Evolutionary conservation across 202 grass and related monocot genomes (phyloP).

Genomic region (Carex sylvatica): DNA sequence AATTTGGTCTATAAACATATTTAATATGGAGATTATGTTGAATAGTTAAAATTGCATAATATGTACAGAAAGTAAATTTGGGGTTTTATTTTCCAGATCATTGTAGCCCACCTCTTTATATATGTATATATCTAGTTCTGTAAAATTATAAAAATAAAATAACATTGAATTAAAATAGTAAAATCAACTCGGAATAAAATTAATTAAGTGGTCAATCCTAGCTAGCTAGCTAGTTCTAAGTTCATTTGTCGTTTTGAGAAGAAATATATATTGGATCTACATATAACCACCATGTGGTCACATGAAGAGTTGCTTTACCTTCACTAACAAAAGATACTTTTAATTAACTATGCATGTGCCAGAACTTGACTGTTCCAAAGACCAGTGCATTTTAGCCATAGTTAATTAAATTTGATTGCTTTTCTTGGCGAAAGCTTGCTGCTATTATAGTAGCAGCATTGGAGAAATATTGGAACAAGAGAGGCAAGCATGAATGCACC

Average conservation of each 20-base stretch:
- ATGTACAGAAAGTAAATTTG: no score
- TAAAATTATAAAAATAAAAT: not conserved
- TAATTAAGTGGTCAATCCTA: not conserved
- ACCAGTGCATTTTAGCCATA: not conserved
- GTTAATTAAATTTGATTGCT: not conserved
- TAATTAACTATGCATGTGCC: slow-evolving; percentile 26
- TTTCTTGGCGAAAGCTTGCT: not conserved
- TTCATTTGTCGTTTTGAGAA: slow-evolving; percentile 14
- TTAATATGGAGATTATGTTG: no score
- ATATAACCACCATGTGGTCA: slow-evolving; percentile 26
- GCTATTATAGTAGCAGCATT: slow-evolving; percentile 21
- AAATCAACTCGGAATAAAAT: not conserved
- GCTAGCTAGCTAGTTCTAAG: not conserved
- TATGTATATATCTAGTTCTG: no score
- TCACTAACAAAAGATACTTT: slow-evolving; percentile 16
- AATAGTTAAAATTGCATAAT: no score
- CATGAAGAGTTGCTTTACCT: slow-evolving; percentile 26
- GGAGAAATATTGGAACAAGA: not conserved
- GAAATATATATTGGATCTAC: slow-evolving; percentile 17
- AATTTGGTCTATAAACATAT: no score
- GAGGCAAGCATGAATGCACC: not conserved
- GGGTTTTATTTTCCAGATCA: no score
- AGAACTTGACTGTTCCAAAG: not conserved
- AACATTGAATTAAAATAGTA: not conserved
- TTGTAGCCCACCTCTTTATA: no score